Evolutionary conservation across 495 filamentous ascomycete species (phyloP), one percentile per base, ranked within the genome.

Genomic region (Daldinia caldariorum): DNA sequence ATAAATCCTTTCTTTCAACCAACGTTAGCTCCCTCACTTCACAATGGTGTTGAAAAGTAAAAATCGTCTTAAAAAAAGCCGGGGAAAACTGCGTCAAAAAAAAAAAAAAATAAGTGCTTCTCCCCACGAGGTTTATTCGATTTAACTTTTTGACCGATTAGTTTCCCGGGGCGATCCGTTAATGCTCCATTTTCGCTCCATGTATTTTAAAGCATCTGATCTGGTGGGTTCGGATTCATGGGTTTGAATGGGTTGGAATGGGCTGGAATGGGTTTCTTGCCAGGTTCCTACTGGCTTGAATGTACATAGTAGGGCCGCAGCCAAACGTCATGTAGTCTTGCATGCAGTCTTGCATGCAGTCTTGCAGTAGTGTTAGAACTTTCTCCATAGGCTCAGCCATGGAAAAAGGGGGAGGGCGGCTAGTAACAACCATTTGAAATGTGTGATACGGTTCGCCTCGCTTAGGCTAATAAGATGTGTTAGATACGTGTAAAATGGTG

Each of bases 391-490:
- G 34, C 55, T 34, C 35, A 66, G 16, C 63, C 63, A 58, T 66
- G 55, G 55, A 51, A 49, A 53, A 32, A 3, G 26, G 47, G 29
- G 31, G 29, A 58, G 55, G 63, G 34, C 16, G 56, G 45, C 26
- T 39, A 66, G 32, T 35, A 58, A 12, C 18, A 64, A 18, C 18
- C 18, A n/a, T n/a, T n/a, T n/a, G n/a, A 4, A 57, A 34, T 31
- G 39, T 14, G 20, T 49, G 41, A 29, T 58, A 45, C 18, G 18
- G 49, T 43, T 63, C 32, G 62, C 54, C 47, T 63, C 47, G 37
- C 59, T 63, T 56, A 62, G 66, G 66, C 60, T 51, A 59, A n/a
- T n/a, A n/a, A n/a, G 58, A 63, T 26, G 32, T 62, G 58, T 43
- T 37, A 34, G 58, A 47, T 61, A 63, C 66, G 66, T 63, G 58